Percentiles rank a stretch among this genome's conserved stretches.
Evolutionary conservation across 1,284 basidiomycete genomes (phyloP).

Genomic region (Neolentinus lepideus): DNA sequence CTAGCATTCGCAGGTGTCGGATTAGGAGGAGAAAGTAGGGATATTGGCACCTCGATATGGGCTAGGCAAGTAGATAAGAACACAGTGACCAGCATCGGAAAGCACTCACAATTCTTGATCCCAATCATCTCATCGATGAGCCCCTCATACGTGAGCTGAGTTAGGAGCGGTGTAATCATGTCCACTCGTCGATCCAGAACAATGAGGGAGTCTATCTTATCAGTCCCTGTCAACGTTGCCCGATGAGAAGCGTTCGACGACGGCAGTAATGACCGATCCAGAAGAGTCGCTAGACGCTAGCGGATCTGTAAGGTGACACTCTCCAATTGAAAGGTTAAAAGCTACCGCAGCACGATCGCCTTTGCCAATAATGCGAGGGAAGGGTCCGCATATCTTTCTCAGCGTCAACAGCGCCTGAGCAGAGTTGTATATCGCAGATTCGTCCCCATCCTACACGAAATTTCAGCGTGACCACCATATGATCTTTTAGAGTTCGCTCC

Average conservation of each 20-base stretch:
- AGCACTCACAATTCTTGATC: constrained; percentile 72
- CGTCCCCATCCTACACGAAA: constrained; percentile 77
- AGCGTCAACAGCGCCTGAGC: constrained; percentile 82
- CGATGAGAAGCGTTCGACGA: constrained; percentile 28
- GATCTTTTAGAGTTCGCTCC: background rate
- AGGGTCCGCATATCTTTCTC: constrained; percentile 83
- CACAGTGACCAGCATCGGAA: constrained; percentile 18
- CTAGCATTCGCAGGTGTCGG: constrained; percentile 24
- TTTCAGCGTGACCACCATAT: constrained; percentile 2
- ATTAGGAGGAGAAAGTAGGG: constrained; percentile 54
- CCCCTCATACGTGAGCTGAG: constrained; percentile 96
- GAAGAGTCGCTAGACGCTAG: constrained; percentile 71
- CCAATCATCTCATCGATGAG: constrained; percentile 93
- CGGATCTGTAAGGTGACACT: background rate
- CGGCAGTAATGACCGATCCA: constrained; percentile 54
- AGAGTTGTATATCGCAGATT: constrained; percentile 85
- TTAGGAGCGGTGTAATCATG: constrained; percentile 92
- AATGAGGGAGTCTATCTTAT: constrained; percentile 81
- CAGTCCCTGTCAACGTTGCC: constrained; percentile 34
- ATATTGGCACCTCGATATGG: constrained; percentile 85
- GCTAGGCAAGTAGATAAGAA: constrained; percentile 36
- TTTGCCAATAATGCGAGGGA: constrained; percentile 91
- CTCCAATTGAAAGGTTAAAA: constrained; percentile 3
- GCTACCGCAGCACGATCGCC: constrained; percentile 84
- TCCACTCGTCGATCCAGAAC: constrained; percentile 91